A percentile compares a stretch with the other conserved stretches of the same genome.
These are phyloP conservation scores for Jatropha podagrica DNA, from an alignment of 441 rosid species.

Conservation along the genomic window DNA sequence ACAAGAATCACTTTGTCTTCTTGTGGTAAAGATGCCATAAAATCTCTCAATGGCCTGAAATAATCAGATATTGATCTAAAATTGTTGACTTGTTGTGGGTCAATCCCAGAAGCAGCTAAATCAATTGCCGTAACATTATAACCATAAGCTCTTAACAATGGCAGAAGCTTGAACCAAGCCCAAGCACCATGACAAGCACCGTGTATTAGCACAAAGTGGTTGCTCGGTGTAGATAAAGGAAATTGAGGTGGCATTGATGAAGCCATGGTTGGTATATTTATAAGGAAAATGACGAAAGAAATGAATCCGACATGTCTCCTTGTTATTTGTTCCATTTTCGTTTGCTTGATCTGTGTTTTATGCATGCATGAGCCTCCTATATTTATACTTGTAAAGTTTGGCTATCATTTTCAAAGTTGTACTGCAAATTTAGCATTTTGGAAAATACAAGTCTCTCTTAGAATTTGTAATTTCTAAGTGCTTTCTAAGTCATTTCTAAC, in stretches of 20 bases:
- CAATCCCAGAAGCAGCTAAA: constrained; percentile 37
- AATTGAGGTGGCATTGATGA: background rate
- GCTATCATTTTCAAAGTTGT: background rate
- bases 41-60: constrained; percentile 30
- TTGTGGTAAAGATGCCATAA: constrained; percentile 34
- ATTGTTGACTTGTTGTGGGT: constrained; percentile 27
- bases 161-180: constrained; percentile 50
- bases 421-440: too few species aligned
- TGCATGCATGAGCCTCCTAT: background rate
- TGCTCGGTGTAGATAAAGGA: background rate
- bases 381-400: background rate
- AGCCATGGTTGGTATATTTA: background rate
- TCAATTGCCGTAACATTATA: constrained; percentile 43
- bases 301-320: background rate
- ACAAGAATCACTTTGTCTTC: constrained; percentile 45
- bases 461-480: too few species aligned
- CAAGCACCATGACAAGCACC: constrained; percentile 50
- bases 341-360: background rate
- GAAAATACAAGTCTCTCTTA: too few species aligned
- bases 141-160: constrained; percentile 40
- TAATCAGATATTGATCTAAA: constrained; percentile 37
- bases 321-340: background rate
- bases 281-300: background rate
- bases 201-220: constrained; percentile 45
- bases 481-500: too few species aligned